phyloP scores from a whole-genome alignment of 2,329 filamentous ascomycete genomes.

The Arthrinium puccinioides region DNA sequence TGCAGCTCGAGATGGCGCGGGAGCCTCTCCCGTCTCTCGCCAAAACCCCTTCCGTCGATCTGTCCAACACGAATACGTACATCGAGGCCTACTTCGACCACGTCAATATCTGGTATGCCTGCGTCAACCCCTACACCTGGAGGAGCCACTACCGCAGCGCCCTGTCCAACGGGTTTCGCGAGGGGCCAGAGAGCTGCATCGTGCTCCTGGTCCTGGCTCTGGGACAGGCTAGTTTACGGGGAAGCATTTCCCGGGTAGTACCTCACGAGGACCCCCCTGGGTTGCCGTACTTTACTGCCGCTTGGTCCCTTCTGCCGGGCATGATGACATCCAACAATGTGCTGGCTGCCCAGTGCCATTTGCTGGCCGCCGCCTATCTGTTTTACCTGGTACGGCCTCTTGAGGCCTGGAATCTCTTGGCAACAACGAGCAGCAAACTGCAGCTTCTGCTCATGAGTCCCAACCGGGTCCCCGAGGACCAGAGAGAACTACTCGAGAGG shows the following conservation, averaged over 20 bases:
- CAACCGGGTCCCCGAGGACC: conserved; percentile 60
- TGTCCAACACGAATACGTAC: conserved; percentile 68
- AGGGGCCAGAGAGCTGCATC: conserved; percentile 76
- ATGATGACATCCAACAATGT: conserved; percentile 77
- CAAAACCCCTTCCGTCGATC: conserved; percentile 58
- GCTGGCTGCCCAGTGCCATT: conserved; percentile 70
- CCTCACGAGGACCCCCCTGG: conserved; percentile 66
- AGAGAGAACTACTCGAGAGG: conserved; percentile 66
- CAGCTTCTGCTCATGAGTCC: conserved; percentile 71
- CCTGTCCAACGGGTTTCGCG: conserved; percentile 66
- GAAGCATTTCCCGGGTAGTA: conserved; percentile 67
- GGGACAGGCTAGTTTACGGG: conserved; percentile 66
- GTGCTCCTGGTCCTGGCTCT: conserved; percentile 72
- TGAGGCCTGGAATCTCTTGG: conserved; percentile 76
- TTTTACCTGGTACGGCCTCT: conserved; percentile 77
- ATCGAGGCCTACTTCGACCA: conserved; percentile 74
- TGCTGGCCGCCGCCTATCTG: conserved; percentile 73
- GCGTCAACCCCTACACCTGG: conserved; percentile 79
- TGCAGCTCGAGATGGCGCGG: conserved; percentile 74
- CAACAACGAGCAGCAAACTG: conserved; percentile 73
- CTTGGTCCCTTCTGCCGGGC: conserved; percentile 69
- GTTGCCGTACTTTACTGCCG: conserved; percentile 71
- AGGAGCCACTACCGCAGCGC: conserved; percentile 67
- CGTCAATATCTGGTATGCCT: conserved; percentile 81
- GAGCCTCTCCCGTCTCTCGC: conserved; percentile 64